Conservation (phyloP, 371 early-diverging fungal genomes). For the Choanephora cucurbitarum region DNA sequence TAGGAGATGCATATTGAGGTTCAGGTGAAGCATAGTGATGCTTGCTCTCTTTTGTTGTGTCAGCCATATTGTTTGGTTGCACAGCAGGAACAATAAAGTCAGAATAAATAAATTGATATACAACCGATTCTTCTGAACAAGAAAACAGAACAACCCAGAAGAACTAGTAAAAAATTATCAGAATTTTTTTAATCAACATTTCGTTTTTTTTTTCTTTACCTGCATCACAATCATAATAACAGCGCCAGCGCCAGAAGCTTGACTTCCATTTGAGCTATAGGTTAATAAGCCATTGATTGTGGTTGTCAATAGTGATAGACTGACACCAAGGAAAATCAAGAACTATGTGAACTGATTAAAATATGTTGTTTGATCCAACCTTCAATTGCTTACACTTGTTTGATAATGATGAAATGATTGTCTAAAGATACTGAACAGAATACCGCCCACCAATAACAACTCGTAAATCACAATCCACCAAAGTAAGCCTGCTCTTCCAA, state of each 20-base stretch:
- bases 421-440: conserved; percentile 28
- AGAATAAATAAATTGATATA: conserved; percentile 40
- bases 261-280: conserved; percentile 14
- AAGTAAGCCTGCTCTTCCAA: conserved; percentile 20
- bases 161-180: conserved; percentile 17
- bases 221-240: conserved; percentile 38
- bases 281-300: conserved; percentile 20
- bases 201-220: conserved; percentile 9
- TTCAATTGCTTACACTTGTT: conserved; percentile 31
- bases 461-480: conserved; percentile 51
- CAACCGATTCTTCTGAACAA: conserved; percentile 41
- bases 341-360: conserved; percentile 29
- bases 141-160: conserved; percentile 52
- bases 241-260: conserved; percentile 42
- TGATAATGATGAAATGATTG: conserved; percentile 41
- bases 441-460: conserved; percentile 32
- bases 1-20: conserved; percentile 10
- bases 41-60: conserved; percentile 24
- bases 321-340: conserved; percentile 39
- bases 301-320: conserved; percentile 32
- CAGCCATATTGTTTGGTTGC: conserved; percentile 7
- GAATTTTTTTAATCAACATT: neutral
- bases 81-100: conserved; percentile 9
- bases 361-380: conserved; percentile 31
- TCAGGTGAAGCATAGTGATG: conserved; percentile 20